Evolutionary conservation across 2,329 filamentous ascomycete species (phyloP), one percentile per base, ranked within the genome.

Genomic region (Orbilia oligospora): DNA sequence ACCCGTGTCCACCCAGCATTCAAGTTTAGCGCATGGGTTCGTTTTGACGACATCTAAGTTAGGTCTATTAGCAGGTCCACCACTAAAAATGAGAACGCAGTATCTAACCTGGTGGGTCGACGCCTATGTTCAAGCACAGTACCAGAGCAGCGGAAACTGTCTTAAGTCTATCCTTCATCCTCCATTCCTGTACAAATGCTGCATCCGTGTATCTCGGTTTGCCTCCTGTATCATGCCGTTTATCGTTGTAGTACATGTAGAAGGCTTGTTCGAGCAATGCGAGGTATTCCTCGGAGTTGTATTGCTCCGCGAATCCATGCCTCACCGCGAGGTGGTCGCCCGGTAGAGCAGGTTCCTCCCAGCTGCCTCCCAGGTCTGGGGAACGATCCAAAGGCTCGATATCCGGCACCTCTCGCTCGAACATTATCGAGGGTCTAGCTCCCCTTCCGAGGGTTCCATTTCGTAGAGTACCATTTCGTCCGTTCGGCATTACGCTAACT

Each of bases 201-300:
- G 85, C 41, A 83, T 83, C 80, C 85, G 86, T 71, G 86, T 86
- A 20, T 87, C 86, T 75, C 16, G 94, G 93, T 81, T 94, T 93
- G 22, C 94, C 96, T 41, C 93, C 95, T 22, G 93, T 96, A 84
- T 98, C 96, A 85, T 99, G 96, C 67, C 95, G 91, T 85, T 98
- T 98, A 85, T 99, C 96, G 80, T 95, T 97, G 85, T 93, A 99
- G 86, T 99, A 99, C 95, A 98, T 98, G 87, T 97, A 98, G 90
- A 97, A 99, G 81, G 93, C 97, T 92, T 97, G 85, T 70, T 92
- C 93, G 80, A 97, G 87, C 81, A 94, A 89, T 72, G 92, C 92
- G 82, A 97, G 92, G 82, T 97, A 94, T 83, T 97, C 93, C 81
- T 94, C 92, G 4, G 92, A 97, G 83, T 93, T 92, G 84, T 97